phyloP scores from a whole-genome alignment of 495 filamentous ascomycete genomes.

The Penicillium antarcticum region DNA sequence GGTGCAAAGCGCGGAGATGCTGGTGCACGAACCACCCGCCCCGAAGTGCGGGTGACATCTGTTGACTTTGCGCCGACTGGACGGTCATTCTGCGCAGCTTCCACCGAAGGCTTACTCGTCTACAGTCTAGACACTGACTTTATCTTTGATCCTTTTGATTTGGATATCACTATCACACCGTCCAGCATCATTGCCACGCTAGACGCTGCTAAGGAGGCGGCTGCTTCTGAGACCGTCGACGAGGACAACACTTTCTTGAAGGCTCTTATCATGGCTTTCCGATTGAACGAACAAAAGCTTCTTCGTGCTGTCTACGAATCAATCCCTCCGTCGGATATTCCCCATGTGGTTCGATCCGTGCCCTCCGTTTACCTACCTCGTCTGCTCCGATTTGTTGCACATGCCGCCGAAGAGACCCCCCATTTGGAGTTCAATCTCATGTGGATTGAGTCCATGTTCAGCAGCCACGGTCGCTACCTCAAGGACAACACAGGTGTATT shows the following conservation, averaged over 20 bases:
- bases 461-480: conserved; percentile 76
- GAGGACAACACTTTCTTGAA: conserved; percentile 77
- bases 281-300: conserved; percentile 76
- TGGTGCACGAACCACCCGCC: conserved; percentile 65
- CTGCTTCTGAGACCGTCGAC: conserved; percentile 25
- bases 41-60: conserved; percentile 81
- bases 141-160: conserved; percentile 89
- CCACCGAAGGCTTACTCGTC: conserved; percentile 88
- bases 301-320: conserved; percentile 81
- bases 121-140: conserved; percentile 81
- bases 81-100: conserved; percentile 88
- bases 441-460: conserved; percentile 86
- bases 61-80: conserved; percentile 87
- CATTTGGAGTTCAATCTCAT: conserved; percentile 91
- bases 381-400: conserved; percentile 79
- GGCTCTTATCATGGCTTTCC: conserved; percentile 94
- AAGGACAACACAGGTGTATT: conserved; percentile 73
- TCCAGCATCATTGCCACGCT: conserved; percentile 73
- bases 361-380: conserved; percentile 83
- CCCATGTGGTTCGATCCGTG: conserved; percentile 72
- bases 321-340: conserved; percentile 71
- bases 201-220: conserved; percentile 39
- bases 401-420: conserved; percentile 82
- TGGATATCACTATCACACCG: conserved; percentile 89
- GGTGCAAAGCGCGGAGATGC: conserved; percentile 84